Percentiles rank a stretch among this genome's conserved stretches.
These are phyloP conservation scores for Ceratobasidium sp. DNA, from an alignment of 1,284 basidiomycete species.

Conservation along the genomic window DNA sequence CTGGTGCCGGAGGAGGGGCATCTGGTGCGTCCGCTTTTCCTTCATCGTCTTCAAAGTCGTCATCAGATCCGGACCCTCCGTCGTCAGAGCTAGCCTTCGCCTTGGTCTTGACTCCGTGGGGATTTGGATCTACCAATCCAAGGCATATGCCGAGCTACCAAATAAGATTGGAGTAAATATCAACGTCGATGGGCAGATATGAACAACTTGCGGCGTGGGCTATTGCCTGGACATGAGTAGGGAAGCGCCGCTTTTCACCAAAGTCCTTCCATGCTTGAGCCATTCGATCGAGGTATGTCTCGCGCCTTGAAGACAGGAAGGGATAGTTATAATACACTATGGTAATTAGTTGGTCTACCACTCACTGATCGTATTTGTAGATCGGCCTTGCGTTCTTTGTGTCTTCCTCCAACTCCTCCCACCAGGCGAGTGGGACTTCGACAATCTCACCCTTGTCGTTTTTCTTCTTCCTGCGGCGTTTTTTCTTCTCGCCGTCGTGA, in stretches of 20 bases:
- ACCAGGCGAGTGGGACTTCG: constrained; percentile 30
- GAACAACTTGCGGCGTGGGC: constrained; percentile 15
- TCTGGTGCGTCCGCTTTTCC: not conserved
- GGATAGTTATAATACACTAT: not conserved
- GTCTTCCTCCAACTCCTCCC: constrained; percentile 33
- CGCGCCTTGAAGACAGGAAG: not conserved
- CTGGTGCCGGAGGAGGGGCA: not conserved
- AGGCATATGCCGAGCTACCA: constrained; percentile 21
- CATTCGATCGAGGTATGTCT: constrained; percentile 28
- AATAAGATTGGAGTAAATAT: not conserved
- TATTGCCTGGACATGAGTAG: constrained; percentile 16
- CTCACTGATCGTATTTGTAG: constrained; percentile 35
- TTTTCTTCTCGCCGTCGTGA: constrained; percentile 37
- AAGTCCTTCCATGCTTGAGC: constrained; percentile 31
- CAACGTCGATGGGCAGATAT: not conserved
- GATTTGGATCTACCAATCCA: constrained; percentile 14
- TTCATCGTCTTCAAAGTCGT: not conserved
- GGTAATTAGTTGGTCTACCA: not conserved
- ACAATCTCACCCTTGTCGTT: constrained; percentile 18
- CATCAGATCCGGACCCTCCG: not conserved
- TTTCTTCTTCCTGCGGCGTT: constrained; percentile 32
- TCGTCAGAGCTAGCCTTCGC: not conserved
- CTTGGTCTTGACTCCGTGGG: constrained; percentile 16
- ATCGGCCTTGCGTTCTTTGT: not conserved
- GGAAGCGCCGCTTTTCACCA: constrained; percentile 31